Conservation (phyloP, 257 asterid genomes). For the Nicotiana tabacum region DNA sequence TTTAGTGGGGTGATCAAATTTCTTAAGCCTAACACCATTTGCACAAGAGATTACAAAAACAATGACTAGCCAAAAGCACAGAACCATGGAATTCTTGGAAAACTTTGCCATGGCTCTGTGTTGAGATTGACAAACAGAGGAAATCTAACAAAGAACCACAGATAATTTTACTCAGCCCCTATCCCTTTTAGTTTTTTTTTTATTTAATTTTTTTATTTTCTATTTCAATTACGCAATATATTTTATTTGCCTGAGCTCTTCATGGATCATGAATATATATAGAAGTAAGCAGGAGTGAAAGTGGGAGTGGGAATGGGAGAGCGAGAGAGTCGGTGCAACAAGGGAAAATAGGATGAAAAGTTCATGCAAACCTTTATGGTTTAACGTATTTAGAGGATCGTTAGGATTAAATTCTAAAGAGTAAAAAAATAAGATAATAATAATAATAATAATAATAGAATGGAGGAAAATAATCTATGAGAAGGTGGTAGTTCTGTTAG, state of each 20-base stretch:
- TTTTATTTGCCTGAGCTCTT: background rate
- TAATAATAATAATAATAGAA: background rate
- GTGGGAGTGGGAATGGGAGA: background rate
- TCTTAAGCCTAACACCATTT: constrained; percentile 32
- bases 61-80: constrained; percentile 32
- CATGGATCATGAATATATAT: background rate
- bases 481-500: too few species aligned
- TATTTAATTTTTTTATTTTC: background rate
- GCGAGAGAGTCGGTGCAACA: background rate
- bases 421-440: background rate
- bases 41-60: constrained; percentile 1
- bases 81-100: constrained; percentile 41
- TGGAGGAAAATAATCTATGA: too few species aligned
- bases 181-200: background rate
- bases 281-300: background rate
- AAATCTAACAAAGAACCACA: background rate
- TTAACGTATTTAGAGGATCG: background rate
- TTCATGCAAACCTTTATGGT: background rate
- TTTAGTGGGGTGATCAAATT: constrained; percentile 50
- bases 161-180: background rate
- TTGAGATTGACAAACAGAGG: background rate
- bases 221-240: background rate
- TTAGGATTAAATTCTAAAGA: background rate
- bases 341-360: background rate
- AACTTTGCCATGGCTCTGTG: constrained; percentile 43